Conservation (phyloP, 495 filamentous ascomycete species). For the Achaetomiella virescens region DNA sequence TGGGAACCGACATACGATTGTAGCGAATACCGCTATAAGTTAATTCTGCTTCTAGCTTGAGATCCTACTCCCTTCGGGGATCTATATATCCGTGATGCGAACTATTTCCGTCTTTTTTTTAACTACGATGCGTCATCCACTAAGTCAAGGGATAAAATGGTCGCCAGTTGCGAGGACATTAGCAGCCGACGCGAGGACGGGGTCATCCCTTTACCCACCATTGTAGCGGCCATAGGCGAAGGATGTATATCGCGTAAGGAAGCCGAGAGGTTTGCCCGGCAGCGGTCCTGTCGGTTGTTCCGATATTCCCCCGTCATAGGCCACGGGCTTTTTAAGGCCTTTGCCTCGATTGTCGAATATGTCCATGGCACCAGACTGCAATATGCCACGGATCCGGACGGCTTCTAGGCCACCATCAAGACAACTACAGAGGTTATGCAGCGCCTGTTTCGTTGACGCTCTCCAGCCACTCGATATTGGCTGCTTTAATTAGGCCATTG, state of each 20-base stretch:
- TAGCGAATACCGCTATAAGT: not conserved
- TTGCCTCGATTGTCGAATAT: not conserved
- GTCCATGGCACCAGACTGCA: not conserved
- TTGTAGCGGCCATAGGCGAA: not conserved
- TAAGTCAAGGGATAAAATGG: not conserved
- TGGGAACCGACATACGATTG: not conserved
- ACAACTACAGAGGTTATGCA: not conserved
- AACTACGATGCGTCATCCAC: not conserved
- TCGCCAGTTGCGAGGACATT: not conserved
- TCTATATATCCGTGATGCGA: not conserved
- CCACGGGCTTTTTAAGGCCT: not conserved
- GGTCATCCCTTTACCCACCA: not conserved
- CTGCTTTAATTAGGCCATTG: too few species aligned
- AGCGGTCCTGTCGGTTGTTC: not conserved
- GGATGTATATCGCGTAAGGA: not conserved
- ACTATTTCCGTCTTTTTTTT: not conserved
- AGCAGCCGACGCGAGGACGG: not conserved
- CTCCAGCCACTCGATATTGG: too few species aligned
- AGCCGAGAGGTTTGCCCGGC: not conserved
- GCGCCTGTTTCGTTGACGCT: not conserved
- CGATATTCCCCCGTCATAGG: not conserved
- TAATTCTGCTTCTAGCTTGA: not conserved
- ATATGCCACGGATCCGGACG: not conserved
- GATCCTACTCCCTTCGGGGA: not conserved
- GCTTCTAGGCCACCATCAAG: not conserved